Evolutionary conservation across 371 early-diverging fungal species (phyloP), one percentile per base, ranked within the genome.

Genomic region (Circinella minor): DNA sequence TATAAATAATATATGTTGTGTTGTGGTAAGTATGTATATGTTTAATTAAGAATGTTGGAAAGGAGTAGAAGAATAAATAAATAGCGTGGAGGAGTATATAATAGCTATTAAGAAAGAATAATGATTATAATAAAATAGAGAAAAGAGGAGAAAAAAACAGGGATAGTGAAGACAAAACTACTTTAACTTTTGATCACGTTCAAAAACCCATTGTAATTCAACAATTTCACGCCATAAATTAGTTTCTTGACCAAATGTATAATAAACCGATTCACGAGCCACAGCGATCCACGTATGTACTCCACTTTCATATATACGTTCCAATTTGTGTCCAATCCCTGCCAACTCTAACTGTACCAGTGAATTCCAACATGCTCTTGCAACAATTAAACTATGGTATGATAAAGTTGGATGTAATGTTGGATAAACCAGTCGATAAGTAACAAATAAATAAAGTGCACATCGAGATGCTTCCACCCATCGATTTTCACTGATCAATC

Each of bases 361-460:
- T 4, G 82, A 78, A 55, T 92, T 92, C 91, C 90, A 92, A 8
- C 85, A 72, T 60, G 89, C 81, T 70, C 91, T 87, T 36, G 90
- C 91, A 20, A 89, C 66, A n/a, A 88, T 84, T 47, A 92, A 74
- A 34, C 83, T 83, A 66, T 92, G 91, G 38, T 88, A 81, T 11
- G 88, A 83, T 3, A 91, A 66, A 15, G 89, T 75, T 1, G 94
- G 93, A 73, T 93, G 93, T 60, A 82, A 78, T 5, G 88, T 81
- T 48, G 91, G 92, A 71, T 92, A 93, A 8, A 87, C 77, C 59
- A 92, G 38, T n/a, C 88, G 69, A 63, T 94, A 93, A 13, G 88
- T 80, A 0, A 89, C 86, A 70, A 90, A 79, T 1, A 92, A 80
- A 66, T 87, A 89, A n/a, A 83, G 65, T 14, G 89, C 82, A 61